Base-by-base conservation (phyloP, 225 moss, liverwort and hornwort species). In the Anthoceros angustus region DNA sequence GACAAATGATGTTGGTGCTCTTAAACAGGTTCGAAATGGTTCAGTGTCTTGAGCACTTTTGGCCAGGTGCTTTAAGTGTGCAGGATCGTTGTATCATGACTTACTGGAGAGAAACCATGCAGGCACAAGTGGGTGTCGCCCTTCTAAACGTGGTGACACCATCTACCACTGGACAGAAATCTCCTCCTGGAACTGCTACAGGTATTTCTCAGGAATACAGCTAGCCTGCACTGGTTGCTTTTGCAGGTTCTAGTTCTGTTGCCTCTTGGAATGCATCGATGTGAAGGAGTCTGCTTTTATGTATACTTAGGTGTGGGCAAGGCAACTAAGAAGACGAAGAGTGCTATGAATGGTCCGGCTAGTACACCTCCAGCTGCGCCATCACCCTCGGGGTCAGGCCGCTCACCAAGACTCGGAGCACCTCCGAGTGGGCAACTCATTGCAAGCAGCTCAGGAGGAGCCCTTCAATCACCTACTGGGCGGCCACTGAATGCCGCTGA, bases 1-100 rank as follows among this genome's bases (percentile, higher is more conserved):
- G 66, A 98, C 95, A 20, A 98, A 98, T 45, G 95, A 98, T 73
- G 95, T 98, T 67, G 95, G 95, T 66, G 95, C 95, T 60, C 87
- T 98, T 49, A 98, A 98, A 72, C 88, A 93, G 91, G 91, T 86
- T 61, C 68, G 66, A 11, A 41, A 16, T 26, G 11, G 39, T 41
- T 14, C 11, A 9, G 64, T 10, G 9, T 64, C 24, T 8, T 10
- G 0, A 11, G 25, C 3, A 63, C 24, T 39, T 16, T 23, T 64
- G 8, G 8, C 4, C 9, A 39, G 8, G 9, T 39, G 41, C 38
- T 3, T 11, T 64, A 23, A 48, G 55, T 15, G 14, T 18, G n/a
- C 7, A 20, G 55, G 32, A 32, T 32, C 32, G 32, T 32, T 32
- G 32, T 32, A 32, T 1, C 4, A 32, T 32, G 32, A 32, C 32